These are phyloP conservation scores for Hypoxylon sp. DNA, from an alignment of 2,329 filamentous ascomycete species.

Conservation along the genomic window DNA sequence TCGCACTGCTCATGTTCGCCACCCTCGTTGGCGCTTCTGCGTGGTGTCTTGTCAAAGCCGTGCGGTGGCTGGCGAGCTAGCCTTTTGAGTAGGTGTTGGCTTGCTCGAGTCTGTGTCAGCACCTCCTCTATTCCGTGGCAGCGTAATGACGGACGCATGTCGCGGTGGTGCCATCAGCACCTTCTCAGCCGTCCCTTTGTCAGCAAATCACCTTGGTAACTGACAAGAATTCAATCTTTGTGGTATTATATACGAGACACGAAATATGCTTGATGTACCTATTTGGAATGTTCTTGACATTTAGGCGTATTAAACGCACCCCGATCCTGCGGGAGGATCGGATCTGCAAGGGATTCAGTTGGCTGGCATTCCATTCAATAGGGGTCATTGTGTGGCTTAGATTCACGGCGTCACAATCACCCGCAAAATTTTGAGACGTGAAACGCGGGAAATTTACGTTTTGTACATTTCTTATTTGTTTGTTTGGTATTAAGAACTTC, in stretches of 20 bases:
- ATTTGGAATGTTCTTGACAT: neutral
- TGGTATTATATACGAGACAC: neutral
- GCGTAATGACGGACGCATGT: neutral
- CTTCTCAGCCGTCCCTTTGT: neutral
- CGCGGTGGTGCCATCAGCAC: neutral
- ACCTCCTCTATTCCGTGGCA: neutral
- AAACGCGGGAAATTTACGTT: neutral
- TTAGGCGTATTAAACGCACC: conserved; percentile 5
- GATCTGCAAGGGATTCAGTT: conserved; percentile 5
- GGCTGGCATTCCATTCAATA: neutral
- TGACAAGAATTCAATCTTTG: neutral
- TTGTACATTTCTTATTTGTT: conserved; percentile 27
- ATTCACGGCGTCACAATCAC: neutral
- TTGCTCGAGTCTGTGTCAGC: neutral
- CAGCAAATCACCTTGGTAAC: conserved; percentile 1
- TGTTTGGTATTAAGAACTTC: conserved; percentile 19
- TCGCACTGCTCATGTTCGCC: conserved; percentile 40
- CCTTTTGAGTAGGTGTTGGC: neutral
- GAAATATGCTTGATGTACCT: neutral
- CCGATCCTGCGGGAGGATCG: conserved; percentile 19
- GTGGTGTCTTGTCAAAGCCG: conserved; percentile 33
- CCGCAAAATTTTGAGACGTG: neutral
- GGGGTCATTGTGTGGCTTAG: neutral
- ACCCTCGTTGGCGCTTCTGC: conserved; percentile 23
- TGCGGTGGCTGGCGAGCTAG: conserved; percentile 12